These are phyloP conservation scores for Penicillium freii DNA, from an alignment of 2,329 filamentous ascomycete genomes.

Conservation along the genomic window DNA sequence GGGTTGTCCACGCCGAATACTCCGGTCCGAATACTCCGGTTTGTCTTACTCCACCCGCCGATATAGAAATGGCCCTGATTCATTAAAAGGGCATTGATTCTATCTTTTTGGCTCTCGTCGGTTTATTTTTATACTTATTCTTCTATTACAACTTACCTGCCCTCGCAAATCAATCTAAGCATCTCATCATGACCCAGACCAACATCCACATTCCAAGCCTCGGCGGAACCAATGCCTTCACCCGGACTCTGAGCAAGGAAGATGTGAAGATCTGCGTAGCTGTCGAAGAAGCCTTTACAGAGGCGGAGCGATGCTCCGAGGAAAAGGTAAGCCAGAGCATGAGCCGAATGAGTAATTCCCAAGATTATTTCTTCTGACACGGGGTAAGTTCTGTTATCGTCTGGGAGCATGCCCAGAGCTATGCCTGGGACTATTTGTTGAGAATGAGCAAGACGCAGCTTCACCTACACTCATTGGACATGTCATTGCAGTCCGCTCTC, in stretches of 20 bases:
- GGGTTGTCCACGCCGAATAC: constrained; percentile 2
- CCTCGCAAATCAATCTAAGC: background rate
- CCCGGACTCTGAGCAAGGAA: constrained; percentile 10
- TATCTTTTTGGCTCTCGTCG: background rate
- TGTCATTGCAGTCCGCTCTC: constrained; percentile 13
- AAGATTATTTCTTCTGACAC: background rate
- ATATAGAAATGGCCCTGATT: constrained; percentile 3
- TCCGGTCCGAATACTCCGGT: constrained; percentile 9
- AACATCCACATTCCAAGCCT: constrained; percentile 11
- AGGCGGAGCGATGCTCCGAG: constrained; percentile 16
- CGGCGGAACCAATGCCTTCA: constrained; percentile 2
- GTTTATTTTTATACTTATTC: background rate
- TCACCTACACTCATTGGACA: constrained; percentile 15
- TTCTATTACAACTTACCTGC: background rate
- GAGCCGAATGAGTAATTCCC: background rate
- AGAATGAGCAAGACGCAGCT: background rate
- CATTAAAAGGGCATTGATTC: background rate
- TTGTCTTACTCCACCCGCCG: background rate
- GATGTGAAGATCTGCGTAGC: constrained; percentile 16
- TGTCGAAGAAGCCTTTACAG: constrained; percentile 16
- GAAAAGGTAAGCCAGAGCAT: constrained; percentile 13
- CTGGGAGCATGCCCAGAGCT: constrained; percentile 11
- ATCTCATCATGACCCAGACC: background rate
- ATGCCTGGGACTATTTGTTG: constrained; percentile 16
- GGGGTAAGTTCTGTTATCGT: constrained; percentile 16